Percentiles rank a stretch among this genome's conserved stretches.
Evolutionary conservation across 768 basidiomycete genomes (phyloP).

Genomic region (Trametes coccinea): DNA sequence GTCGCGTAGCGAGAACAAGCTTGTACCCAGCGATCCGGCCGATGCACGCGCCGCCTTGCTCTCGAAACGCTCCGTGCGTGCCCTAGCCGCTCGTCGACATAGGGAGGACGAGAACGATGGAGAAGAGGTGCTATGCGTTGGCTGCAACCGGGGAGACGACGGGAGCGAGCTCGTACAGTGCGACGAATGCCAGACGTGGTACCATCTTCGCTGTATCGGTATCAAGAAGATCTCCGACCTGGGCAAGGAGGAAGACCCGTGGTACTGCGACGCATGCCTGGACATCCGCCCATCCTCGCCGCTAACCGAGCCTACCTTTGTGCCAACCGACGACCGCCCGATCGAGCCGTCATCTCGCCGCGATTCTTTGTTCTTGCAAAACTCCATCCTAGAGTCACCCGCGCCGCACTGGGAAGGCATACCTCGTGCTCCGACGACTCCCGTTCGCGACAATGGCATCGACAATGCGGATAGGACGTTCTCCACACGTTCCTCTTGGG

Average conservation of each 20-base stretch:
- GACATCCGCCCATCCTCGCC: slow-evolving; percentile 43
- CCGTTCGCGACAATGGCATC: slow-evolving; percentile 37
- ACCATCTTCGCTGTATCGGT: slow-evolving; percentile 79
- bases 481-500: slow-evolving; percentile 44
- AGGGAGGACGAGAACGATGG: slow-evolving; percentile 39
- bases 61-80: slow-evolving; percentile 68
- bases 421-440: slow-evolving; percentile 46
- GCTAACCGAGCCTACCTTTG: slow-evolving; percentile 67
- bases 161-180: slow-evolving; percentile 82
- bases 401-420: slow-evolving; percentile 48
- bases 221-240: slow-evolving; percentile 63
- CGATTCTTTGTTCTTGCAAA: slow-evolving; percentile 63
- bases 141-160: slow-evolving; percentile 64
- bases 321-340: slow-evolving; percentile 56
- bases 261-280: slow-evolving; percentile 68
- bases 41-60: slow-evolving; percentile 75
- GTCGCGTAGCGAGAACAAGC: slow-evolving; percentile 29
- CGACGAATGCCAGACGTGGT: slow-evolving; percentile 79
- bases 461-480: slow-evolving; percentile 29
- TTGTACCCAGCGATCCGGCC: slow-evolving; percentile 67
- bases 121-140: slow-evolving; percentile 58
- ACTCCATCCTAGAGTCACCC: slow-evolving; percentile 57
- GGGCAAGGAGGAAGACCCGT: slow-evolving; percentile 76
- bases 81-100: slow-evolving; percentile 53
- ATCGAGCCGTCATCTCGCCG: slow-evolving; percentile 39